Conservation (phyloP, 768 basidiomycete genomes). For the Auricularia sp. region DNA sequence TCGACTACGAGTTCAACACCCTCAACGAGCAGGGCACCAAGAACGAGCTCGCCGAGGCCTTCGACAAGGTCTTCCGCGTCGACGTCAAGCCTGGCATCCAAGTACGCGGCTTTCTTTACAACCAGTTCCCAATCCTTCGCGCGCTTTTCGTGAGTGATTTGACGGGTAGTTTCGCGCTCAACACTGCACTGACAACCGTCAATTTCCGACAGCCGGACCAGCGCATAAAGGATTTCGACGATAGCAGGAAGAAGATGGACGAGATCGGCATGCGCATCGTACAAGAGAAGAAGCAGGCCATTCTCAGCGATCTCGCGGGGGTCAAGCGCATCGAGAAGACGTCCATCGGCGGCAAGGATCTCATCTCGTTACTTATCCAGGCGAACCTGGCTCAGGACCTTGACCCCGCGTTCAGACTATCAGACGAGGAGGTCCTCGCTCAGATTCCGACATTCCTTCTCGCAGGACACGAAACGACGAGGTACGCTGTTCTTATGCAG, state of each 20-base stretch:
- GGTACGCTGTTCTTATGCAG: too few relatives aligned
- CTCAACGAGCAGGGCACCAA: constrained; percentile 15
- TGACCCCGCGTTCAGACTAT: constrained; percentile 15
- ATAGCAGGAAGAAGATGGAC: not conserved
- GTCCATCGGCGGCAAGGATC: constrained; percentile 13
- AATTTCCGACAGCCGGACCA: constrained; percentile 2
- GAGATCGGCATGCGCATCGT: not conserved
- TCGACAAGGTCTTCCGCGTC: constrained; percentile 21
- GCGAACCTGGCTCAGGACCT: constrained; percentile 23
- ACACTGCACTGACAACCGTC: not conserved
- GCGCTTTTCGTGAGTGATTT: not conserved
- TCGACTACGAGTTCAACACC: constrained; percentile 27
- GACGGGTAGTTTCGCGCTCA: not conserved
- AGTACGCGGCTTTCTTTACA: constrained; percentile 16
- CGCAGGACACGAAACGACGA: constrained; percentile 30
- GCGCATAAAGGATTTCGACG: not conserved
- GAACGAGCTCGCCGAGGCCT: constrained; percentile 24
- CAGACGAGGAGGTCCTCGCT: constrained; percentile 21
- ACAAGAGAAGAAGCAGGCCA: not conserved
- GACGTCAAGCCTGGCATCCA: constrained; percentile 13
- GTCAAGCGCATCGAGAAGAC: not conserved
- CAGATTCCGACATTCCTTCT: constrained; percentile 52
- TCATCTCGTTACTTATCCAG: constrained; percentile 19
- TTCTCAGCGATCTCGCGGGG: not conserved
- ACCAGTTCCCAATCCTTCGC: not conserved